Percentiles rank a stretch among this genome's conserved stretches.
Evolutionary conservation across 495 filamentous ascomycete species (phyloP).

Genomic region (Podospora bellae-mahoneyi): DNA sequence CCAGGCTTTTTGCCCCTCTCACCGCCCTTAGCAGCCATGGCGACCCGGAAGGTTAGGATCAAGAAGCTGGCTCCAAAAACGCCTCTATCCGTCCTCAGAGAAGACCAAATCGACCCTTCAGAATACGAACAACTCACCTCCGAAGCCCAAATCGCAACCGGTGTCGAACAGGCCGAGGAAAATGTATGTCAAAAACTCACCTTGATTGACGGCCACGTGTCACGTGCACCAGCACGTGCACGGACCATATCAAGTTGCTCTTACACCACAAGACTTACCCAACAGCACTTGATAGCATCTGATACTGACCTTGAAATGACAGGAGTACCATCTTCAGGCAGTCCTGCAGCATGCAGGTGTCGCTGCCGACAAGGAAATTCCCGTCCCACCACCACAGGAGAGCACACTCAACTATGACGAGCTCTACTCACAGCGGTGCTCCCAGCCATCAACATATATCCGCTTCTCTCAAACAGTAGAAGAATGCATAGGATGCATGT

Average conservation of each 20-base stretch:
- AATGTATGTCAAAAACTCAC: slow-evolving; percentile 69
- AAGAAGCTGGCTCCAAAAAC: slow-evolving; percentile 91
- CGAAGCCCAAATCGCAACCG: slow-evolving; percentile 78
- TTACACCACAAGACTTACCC: slow-evolving; percentile 25
- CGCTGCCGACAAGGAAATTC: slow-evolving; percentile 73
- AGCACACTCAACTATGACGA: slow-evolving; percentile 79
- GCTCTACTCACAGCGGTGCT: slow-evolving; percentile 74
- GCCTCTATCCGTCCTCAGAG: slow-evolving; percentile 76
- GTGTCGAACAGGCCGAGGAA: slow-evolving; percentile 95
- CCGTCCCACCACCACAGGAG: slow-evolving; percentile 77
- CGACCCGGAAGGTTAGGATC: slow-evolving; percentile 71
- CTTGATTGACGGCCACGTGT: slow-evolving; percentile 38
- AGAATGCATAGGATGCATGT: slow-evolving; percentile 75
- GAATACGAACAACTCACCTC: slow-evolving; percentile 55
- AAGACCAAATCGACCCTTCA: slow-evolving; percentile 81
- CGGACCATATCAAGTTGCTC: slow-evolving; percentile 12
- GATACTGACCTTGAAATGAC: slow-evolving; percentile 34
- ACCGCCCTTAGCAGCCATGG: slow-evolving; percentile 54
- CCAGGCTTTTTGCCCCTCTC: slow-evolving; percentile 41
- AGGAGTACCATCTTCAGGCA: slow-evolving; percentile 98
- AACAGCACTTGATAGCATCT: slow-evolving; percentile 22
- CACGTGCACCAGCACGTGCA: slow-evolving; percentile 57
- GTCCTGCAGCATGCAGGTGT: slow-evolving; percentile 74
- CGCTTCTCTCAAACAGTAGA: slow-evolving; percentile 98
- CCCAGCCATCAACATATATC: slow-evolving; percentile 87